A percentile compares a stretch with the other conserved stretches of the same genome.
Evolutionary conservation across 106 monocot species (phyloP).

Genomic region (Dioscorea alata): DNA sequence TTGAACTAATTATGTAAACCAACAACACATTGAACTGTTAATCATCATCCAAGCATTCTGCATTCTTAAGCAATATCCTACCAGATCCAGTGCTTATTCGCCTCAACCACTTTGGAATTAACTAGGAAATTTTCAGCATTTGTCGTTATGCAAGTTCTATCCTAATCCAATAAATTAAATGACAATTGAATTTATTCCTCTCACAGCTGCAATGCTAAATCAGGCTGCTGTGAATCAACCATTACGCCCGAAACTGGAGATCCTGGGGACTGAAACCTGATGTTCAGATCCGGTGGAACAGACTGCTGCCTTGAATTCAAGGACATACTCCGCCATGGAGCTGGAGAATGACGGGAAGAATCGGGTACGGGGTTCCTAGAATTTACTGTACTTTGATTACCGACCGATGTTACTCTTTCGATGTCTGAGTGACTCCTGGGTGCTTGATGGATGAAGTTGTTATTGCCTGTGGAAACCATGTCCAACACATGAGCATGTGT

Average conservation of each 20-base stretch:
- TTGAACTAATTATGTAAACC: too few species aligned
- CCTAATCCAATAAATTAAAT: too few species aligned
- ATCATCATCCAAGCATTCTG: too few species aligned
- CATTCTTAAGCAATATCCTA: too few species aligned
- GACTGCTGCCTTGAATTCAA: constrained; percentile 15
- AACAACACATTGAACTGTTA: too few species aligned
- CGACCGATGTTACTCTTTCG: background rate
- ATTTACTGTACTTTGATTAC: constrained; percentile 1
- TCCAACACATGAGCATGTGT: constrained; percentile 30
- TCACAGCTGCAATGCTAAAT: constrained; percentile 78
- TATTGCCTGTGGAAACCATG: constrained; percentile 38
- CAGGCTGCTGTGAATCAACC: constrained; percentile 37
- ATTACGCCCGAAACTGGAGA: constrained; percentile 25
- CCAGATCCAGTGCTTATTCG: too few species aligned
- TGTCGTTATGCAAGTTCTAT: too few species aligned
- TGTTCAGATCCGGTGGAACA: constrained; percentile 47
- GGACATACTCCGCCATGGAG: constrained; percentile 16
- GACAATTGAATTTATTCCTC: background rate
- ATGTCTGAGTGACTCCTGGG: constrained; percentile 22
- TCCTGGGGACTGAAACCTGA: constrained; percentile 54
- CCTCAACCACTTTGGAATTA: too few species aligned
- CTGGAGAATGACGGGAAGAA: constrained; percentile 7
- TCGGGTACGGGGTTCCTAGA: background rate
- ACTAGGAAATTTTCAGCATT: too few species aligned
- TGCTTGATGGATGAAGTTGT: constrained; percentile 8